A percentile compares a stretch with the other conserved stretches of the same genome.
Conservation (phyloP, 202 grass and related monocot genomes). For the Zizania palustris region DNA sequence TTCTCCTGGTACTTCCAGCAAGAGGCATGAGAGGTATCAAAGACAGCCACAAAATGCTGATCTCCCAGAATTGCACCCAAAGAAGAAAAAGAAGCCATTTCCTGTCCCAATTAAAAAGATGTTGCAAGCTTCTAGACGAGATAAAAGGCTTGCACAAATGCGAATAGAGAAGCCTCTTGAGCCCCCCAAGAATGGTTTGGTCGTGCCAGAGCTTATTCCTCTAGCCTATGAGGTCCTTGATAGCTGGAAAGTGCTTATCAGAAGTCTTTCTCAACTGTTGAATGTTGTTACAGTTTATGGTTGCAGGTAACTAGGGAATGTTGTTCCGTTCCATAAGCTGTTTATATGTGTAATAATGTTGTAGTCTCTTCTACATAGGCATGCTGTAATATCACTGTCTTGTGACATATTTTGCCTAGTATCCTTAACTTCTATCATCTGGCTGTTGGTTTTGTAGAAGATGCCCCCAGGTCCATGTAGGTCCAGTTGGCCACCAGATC, state of each 20-base stretch:
- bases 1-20: constrained; percentile 32
- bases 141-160: constrained; percentile 71
- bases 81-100: constrained; percentile 85
- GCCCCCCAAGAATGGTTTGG: constrained; percentile 80
- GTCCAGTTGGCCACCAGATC: constrained; percentile 72
- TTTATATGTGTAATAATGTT: not conserved
- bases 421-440: constrained; percentile 26
- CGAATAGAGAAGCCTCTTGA: constrained; percentile 79
- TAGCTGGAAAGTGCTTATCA: constrained; percentile 80
- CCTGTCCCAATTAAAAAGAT: constrained; percentile 74
- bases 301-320: constrained; percentile 56
- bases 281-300: constrained; percentile 77
- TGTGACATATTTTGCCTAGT: not conserved
- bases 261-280: constrained; percentile 77
- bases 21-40: constrained; percentile 43
- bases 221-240: constrained; percentile 77
- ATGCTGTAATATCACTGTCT: not conserved
- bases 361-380: not conserved
- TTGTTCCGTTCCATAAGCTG: not conserved
- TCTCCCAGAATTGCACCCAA: constrained; percentile 70
- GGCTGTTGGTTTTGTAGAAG: constrained; percentile 58
- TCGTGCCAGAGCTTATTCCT: constrained; percentile 80
- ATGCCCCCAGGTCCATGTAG: constrained; percentile 80
- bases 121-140: constrained; percentile 56
- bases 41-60: constrained; percentile 70